A percentile compares a stretch with the other conserved stretches of the same genome.
Conservation (phyloP, 2,329 filamentous ascomycete species). For the Parastagonospora avenae region DNA sequence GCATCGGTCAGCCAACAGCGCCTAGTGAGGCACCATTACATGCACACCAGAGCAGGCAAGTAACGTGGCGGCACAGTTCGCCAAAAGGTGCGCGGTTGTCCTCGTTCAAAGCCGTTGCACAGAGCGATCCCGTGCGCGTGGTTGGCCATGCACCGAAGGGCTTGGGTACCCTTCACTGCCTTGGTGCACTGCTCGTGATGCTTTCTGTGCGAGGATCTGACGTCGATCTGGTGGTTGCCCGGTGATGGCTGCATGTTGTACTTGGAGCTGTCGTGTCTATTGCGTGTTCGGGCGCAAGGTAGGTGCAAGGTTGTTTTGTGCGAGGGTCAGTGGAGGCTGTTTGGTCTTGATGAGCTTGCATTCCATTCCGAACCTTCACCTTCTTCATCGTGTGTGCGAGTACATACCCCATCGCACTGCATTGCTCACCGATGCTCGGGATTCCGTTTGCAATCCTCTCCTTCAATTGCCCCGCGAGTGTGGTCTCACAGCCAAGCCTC, state of each 20-base stretch:
- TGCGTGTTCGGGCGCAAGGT: slow-evolving; percentile 5
- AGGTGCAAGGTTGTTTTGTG: slow-evolving; percentile 3
- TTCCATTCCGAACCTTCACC: neutral
- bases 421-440: neutral
- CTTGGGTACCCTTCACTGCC: slow-evolving; percentile 1
- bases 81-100: neutral
- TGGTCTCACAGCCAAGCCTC: slow-evolving; percentile 17
- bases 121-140: slow-evolving; percentile 1
- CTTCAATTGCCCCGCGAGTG: neutral
- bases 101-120: neutral
- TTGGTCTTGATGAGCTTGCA: neutral
- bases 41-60: slow-evolving; percentile 5
- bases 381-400: neutral
- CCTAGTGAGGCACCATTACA: slow-evolving; percentile 4
- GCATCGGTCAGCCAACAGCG: slow-evolving; percentile 19
- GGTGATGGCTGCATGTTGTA: slow-evolving; percentile 8
- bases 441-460: neutral
- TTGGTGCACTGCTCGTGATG: slow-evolving; percentile 5
- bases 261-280: slow-evolving; percentile 1
- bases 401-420: neutral
- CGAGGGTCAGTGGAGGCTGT: neutral
- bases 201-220: slow-evolving; percentile 3
- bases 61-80: slow-evolving; percentile 9
- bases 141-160: neutral
- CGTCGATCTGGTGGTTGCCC: slow-evolving; percentile 5